A percentile compares a stretch with the other conserved stretches of the same genome.
Evolutionary conservation across 2,329 filamentous ascomycete genomes (phyloP).

Genomic region (Colletotrichum chlorophyti): DNA sequence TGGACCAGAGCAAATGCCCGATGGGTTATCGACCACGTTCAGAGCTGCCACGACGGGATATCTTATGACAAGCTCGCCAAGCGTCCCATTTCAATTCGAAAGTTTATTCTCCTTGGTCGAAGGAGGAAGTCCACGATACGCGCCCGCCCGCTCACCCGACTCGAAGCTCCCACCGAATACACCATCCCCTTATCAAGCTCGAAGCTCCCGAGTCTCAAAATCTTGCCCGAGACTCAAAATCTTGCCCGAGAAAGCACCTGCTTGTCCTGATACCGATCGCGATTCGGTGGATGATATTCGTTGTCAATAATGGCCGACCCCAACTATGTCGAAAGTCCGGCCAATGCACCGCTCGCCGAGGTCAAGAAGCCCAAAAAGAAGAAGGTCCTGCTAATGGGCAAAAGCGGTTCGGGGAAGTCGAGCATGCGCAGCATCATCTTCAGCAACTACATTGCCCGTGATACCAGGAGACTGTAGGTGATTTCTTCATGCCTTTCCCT

Average conservation of each 20-base stretch:
- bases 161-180: no score
- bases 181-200: no score
- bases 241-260: not conserved
- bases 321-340: slow-evolving; percentile 1
- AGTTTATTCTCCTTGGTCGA: no score
- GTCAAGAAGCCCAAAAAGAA: slow-evolving; percentile 80
- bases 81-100: no score
- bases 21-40: not conserved
- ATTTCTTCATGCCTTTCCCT: not conserved
- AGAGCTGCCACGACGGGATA: not conserved
- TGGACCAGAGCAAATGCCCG: not conserved
- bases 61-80: no score
- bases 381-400: slow-evolving; percentile 90
- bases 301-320: slow-evolving; percentile 4
- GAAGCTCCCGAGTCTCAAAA: no score
- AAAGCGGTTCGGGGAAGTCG: slow-evolving; percentile 96
- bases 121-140: no score
- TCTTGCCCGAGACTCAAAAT: no score
- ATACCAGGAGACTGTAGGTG: slow-evolving; percentile 81
- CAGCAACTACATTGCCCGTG: slow-evolving; percentile 97
- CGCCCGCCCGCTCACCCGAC: no score
- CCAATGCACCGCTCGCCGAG: slow-evolving; percentile 40
- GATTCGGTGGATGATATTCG: not conserved
- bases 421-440: slow-evolving; percentile 99
- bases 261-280: not conserved